Evolutionary conservation across 1,284 basidiomycete species (phyloP), one percentile per base, ranked within the genome.

Genomic region (Termitomyces sp.): DNA sequence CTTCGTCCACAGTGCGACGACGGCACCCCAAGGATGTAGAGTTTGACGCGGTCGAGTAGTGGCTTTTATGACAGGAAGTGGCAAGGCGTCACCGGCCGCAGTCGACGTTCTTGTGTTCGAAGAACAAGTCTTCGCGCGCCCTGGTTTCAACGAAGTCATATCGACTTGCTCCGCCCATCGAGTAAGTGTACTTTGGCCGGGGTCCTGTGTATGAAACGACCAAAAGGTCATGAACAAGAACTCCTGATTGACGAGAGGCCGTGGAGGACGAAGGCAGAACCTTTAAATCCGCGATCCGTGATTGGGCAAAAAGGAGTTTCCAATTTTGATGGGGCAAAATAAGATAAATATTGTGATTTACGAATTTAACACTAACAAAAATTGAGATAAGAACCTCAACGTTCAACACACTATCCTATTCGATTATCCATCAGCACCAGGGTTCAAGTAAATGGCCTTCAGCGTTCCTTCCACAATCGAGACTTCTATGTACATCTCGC

Each of bases 1-100:
- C 15, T 55, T 64, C 5, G 63, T 65, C 74, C 73, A 77, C 38
- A 67, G 64, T 26, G 62, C 57, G 19, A 60, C 19, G 47, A 39
- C n/a, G n/a, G 26, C 57, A 24, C 33, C 8, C 49, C 60, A 61
- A 6, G 65, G 67, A 46, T 65, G 55, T 34, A 67, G 61, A 31
- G 54, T 60, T 26, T 55, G 59, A 5, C 56, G 19, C 13, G 59
- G 50, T 31, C 50, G 53, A 17, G 51, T 49, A 26, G 51, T 47
- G 41, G 51, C 56, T 34, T 55, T 61, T 15, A 66, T 58, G 10
- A 65, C 62, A 8, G 67, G 70, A 34, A 66, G 66, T 19, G 60
- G 68, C 17, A 64, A 52, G 8, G 60, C 48, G 33, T 67, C 59
- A 30, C 64, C 68, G 31, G 64, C 57, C 10, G 64, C 64, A 5